These are phyloP conservation scores for Alternaria rosae DNA, from an alignment of 2,329 filamentous ascomycete genomes.

Conservation along the genomic window DNA sequence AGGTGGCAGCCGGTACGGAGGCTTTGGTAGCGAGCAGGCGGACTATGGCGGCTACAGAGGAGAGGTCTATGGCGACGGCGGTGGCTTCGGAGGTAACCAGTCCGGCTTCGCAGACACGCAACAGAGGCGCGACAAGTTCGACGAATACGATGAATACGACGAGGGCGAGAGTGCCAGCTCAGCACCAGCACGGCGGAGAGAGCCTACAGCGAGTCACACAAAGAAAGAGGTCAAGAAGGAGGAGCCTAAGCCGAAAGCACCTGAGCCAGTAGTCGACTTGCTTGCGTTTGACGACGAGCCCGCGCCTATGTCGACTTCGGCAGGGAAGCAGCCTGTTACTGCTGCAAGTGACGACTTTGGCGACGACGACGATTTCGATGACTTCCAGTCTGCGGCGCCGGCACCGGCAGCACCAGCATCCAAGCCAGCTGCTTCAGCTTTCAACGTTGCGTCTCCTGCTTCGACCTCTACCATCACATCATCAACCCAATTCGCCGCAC, in stretches of 20 bases:
- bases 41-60: constrained; percentile 73
- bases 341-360: constrained; percentile 53
- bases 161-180: constrained; percentile 68
- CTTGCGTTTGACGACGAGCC: constrained; percentile 89
- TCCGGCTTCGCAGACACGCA: constrained; percentile 71
- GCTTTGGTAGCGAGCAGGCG: constrained; percentile 75
- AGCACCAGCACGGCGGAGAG: constrained; percentile 61
- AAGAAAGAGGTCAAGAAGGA: constrained; percentile 66
- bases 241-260: constrained; percentile 75
- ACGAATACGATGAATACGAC: constrained; percentile 97
- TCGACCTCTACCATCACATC: constrained; percentile 59
- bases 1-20: constrained; percentile 74
- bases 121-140: constrained; percentile 77
- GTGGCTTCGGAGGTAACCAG: constrained; percentile 82
- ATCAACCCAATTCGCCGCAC: constrained; percentile 76
- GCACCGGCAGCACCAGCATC: constrained; percentile 54
- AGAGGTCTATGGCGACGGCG: constrained; percentile 92
- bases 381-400: constrained; percentile 84
- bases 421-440: constrained; percentile 51
- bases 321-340: constrained; percentile 53
- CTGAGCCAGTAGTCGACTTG: constrained; percentile 84
- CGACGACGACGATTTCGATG: constrained; percentile 93
- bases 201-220: constrained; percentile 46
- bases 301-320: constrained; percentile 57
- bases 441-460: constrained; percentile 56